Conservation (phyloP, 2,329 filamentous ascomycete species). For the Sporothrix mexicana region DNA sequence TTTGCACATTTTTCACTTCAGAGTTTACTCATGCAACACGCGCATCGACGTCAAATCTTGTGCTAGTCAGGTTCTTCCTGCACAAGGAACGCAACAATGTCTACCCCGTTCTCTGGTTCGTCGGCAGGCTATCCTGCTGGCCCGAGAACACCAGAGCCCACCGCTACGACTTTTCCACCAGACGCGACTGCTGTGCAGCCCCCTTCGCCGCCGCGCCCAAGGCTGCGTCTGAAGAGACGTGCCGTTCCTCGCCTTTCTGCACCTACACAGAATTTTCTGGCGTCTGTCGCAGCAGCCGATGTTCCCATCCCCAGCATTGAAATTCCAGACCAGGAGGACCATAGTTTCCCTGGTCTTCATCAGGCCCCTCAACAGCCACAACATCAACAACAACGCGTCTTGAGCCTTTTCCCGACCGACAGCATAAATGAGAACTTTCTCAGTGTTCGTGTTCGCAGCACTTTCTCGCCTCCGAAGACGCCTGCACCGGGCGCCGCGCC, state of each 20-base stretch:
- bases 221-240: constrained; percentile 62
- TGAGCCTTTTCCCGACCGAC: constrained; percentile 33
- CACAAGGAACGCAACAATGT: constrained; percentile 46
- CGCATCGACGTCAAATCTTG: constrained; percentile 16
- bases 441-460: constrained; percentile 47
- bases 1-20: not conserved
- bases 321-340: constrained; percentile 52
- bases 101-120: constrained; percentile 53
- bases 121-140: constrained; percentile 52
- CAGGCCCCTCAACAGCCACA: constrained; percentile 14
- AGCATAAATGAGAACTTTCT: constrained; percentile 41
- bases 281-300: constrained; percentile 69
- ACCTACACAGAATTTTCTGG: constrained; percentile 70
- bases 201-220: constrained; percentile 59
- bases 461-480: constrained; percentile 64
- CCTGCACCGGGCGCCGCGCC: constrained; percentile 57
- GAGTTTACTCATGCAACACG: constrained; percentile 27
- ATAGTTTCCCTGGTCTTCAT: constrained; percentile 1
- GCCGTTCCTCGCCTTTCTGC: constrained; percentile 57
- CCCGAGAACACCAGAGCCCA: constrained; percentile 61
- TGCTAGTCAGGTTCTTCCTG: constrained; percentile 11
- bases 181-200: constrained; percentile 46
- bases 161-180: constrained; percentile 39
- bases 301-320: constrained; percentile 70
- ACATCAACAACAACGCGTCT: not conserved